Conservation (phyloP, 2,329 filamentous ascomycete genomes). For the Lachnellula occidentalis region DNA sequence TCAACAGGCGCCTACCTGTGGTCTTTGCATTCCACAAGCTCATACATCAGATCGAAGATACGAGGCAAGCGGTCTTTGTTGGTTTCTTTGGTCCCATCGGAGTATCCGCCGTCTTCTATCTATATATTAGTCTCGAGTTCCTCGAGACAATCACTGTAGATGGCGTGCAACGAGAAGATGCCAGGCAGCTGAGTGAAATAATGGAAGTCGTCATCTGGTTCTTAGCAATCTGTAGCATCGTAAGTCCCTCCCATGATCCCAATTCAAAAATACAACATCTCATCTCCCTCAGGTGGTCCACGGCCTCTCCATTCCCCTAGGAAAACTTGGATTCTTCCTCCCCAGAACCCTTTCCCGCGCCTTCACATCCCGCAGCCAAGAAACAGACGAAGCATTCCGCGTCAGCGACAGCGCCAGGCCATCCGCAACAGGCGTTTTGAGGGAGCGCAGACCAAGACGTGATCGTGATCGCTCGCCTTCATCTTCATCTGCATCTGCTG, state of each 20-base stretch:
- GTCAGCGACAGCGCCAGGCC: slow-evolving; percentile 11
- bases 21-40: slow-evolving; percentile 67
- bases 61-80: slow-evolving; percentile 74
- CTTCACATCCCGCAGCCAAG: slow-evolving; percentile 22
- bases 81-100: slow-evolving; percentile 93
- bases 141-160: slow-evolving; percentile 54
- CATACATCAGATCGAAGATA: slow-evolving; percentile 73
- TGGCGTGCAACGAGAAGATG: slow-evolving; percentile 58
- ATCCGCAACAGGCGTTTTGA: slow-evolving; percentile 12
- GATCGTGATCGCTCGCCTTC: slow-evolving; percentile 3
- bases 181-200: slow-evolving; percentile 57
- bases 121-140: slow-evolving; percentile 77
- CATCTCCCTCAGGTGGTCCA: slow-evolving; percentile 58
- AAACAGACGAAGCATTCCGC: slow-evolving; percentile 12
- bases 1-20: slow-evolving; percentile 58
- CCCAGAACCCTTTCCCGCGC: slow-evolving; percentile 54
- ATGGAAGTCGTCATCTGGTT: slow-evolving; percentile 80
- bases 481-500: slow-evolving; percentile 10
- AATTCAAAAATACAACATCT: not conserved
- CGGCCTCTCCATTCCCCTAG: slow-evolving; percentile 73
- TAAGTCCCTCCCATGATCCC: slow-evolving; percentile 38
- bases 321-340: slow-evolving; percentile 55
- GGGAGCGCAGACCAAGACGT: slow-evolving; percentile 13
- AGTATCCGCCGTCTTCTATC: slow-evolving; percentile 84
- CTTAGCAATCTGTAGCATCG: slow-evolving; percentile 73